A percentile compares a stretch with the other conserved stretches of the same genome.
These are phyloP conservation scores for Trichoderma parareesei DNA, from an alignment of 495 filamentous ascomycete species.

Conservation along the genomic window DNA sequence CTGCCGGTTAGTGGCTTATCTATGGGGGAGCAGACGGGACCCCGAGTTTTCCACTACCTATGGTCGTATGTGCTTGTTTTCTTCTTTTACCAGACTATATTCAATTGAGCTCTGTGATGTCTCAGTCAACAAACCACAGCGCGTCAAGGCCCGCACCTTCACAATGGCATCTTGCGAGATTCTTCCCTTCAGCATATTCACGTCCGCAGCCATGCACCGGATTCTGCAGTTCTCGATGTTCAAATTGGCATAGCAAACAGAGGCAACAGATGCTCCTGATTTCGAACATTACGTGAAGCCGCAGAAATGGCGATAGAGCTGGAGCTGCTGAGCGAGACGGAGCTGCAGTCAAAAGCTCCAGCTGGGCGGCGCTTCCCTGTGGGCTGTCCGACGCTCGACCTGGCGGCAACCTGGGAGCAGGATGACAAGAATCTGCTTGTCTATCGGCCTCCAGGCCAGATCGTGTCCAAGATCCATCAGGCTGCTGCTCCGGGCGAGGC, in stretches of 20 bases:
- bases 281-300: too few species aligned
- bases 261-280: too few species aligned
- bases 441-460: slow-evolving; percentile 37
- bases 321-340: slow-evolving; percentile 34
- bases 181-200: too few species aligned
- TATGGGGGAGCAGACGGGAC: neutral
- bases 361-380: slow-evolving; percentile 40
- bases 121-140: neutral
- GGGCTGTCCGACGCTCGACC: slow-evolving; percentile 77
- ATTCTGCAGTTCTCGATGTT: too few species aligned
- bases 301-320: slow-evolving; percentile 21
- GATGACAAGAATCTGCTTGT: slow-evolving; percentile 66
- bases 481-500: slow-evolving; percentile 29
- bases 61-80: neutral
- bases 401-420: slow-evolving; percentile 55
- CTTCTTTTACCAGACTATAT: neutral
- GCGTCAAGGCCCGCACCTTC: neutral
- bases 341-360: slow-evolving; percentile 28
- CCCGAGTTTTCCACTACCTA: slow-evolving; percentile 3
- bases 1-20: neutral
- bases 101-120: neutral
- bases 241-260: too few species aligned
- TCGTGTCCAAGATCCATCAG: slow-evolving; percentile 39
- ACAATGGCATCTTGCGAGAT: too few species aligned
- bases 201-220: too few species aligned